phyloP scores from a whole-genome alignment of 768 basidiomycete genomes.

The Phlebiopsis flavidoalba region DNA sequence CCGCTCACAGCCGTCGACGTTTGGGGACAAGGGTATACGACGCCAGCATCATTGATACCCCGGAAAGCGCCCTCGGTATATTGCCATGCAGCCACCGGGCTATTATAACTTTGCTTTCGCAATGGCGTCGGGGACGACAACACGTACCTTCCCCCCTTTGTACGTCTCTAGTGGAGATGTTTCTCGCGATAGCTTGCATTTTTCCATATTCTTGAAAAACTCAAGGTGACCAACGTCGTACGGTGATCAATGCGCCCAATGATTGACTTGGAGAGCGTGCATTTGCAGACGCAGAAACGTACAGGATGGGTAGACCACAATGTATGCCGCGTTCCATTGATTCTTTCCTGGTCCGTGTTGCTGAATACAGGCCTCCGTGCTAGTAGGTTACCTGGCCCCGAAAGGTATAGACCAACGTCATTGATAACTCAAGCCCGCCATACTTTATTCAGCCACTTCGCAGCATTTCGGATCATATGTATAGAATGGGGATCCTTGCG shows the following conservation, averaged over 20 bases:
- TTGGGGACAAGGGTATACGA: not conserved
- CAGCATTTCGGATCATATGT: conserved; percentile 96
- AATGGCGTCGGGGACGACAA: not conserved
- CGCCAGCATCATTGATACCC: not conserved
- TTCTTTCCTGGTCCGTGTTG: not conserved
- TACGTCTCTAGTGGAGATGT: conserved; percentile 50
- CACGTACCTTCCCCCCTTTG: conserved; percentile 53
- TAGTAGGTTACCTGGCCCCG: conserved; percentile 71
- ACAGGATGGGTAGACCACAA: conserved; percentile 92
- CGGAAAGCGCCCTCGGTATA: not conserved
- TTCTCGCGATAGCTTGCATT: conserved; percentile 74
- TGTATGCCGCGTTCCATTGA: conserved; percentile 33
- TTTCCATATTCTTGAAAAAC: conserved; percentile 80
- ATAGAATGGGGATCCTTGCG: conserved; percentile 91
- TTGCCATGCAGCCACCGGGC: not conserved
- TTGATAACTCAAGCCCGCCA: not conserved
- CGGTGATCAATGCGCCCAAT: not conserved
- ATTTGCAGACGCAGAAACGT: conserved; percentile 79
- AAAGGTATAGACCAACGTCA: conserved; percentile 51
- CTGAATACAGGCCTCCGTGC: not conserved
- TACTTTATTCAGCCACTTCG: not conserved
- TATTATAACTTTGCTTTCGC: not conserved
- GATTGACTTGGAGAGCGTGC: not conserved
- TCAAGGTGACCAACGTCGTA: conserved; percentile 58
- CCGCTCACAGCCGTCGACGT: not conserved